Percentiles rank a stretch among this genome's conserved stretches.
Conservation (phyloP, 768 basidiomycete genomes). For the Fomitopsis serialis region DNA sequence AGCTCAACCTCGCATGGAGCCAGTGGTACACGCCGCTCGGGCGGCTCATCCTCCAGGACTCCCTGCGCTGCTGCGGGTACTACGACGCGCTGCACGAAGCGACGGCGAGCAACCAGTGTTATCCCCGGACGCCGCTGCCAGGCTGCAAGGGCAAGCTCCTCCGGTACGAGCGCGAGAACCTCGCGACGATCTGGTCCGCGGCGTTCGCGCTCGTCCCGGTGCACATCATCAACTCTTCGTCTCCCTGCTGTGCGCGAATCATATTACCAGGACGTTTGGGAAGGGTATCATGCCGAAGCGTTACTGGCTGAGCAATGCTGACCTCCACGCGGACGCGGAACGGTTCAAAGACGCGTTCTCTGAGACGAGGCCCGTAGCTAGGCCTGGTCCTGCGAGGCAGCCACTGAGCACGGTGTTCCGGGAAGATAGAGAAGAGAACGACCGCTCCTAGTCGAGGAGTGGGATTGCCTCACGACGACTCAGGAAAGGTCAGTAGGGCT, state of each 20-base stretch:
- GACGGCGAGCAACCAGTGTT: constrained; percentile 52
- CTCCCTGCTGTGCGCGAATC: constrained; percentile 63
- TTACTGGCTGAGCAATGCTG: constrained; percentile 48
- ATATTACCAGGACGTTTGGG: constrained; percentile 56
- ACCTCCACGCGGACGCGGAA: constrained; percentile 31
- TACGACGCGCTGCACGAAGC: constrained; percentile 57
- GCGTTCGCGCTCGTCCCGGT: constrained; percentile 55
- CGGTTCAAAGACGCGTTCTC: constrained; percentile 11
- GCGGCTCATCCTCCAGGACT: constrained; percentile 54
- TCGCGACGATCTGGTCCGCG: constrained; percentile 42
- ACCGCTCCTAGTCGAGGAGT: background rate
- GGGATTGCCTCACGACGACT: background rate
- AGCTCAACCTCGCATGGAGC: constrained; percentile 66
- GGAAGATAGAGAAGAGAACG: constrained; percentile 17
- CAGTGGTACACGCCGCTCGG: constrained; percentile 51
- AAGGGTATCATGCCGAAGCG: constrained; percentile 56
- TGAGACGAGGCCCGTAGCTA: constrained; percentile 12
- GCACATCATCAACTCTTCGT: constrained; percentile 54
- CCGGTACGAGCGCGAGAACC: constrained; percentile 43
- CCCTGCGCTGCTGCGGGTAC: constrained; percentile 63
- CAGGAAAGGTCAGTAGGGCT: background rate
- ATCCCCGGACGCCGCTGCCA: constrained; percentile 53
- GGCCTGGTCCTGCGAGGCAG: constrained; percentile 16
- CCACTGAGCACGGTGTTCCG: constrained; percentile 13
- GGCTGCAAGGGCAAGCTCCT: constrained; percentile 63